These are phyloP conservation scores for Urtica urens DNA, from an alignment of 306 rosid species.

Conservation along the genomic window DNA sequence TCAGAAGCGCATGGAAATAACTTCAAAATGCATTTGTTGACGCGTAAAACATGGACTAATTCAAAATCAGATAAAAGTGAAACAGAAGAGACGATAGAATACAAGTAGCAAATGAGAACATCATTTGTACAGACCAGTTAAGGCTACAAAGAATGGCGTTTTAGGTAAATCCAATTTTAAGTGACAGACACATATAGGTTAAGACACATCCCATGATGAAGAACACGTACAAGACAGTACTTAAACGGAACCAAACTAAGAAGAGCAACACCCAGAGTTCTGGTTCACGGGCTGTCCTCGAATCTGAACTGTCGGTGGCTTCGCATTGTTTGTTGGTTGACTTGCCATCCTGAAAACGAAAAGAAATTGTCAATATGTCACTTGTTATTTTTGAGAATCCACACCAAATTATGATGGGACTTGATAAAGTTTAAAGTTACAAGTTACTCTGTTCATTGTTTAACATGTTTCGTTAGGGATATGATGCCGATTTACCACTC, in stretches of 20 bases:
- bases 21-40: too few species aligned
- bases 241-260: too few species aligned
- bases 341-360: conserved; percentile 45
- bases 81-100: conserved; percentile 10
- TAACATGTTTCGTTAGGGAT: too few species aligned
- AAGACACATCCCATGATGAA: too few species aligned
- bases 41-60: conserved; percentile 8
- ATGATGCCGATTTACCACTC: too few species aligned
- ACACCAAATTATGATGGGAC: too few species aligned
- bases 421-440: too few species aligned
- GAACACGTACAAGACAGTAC: too few species aligned
- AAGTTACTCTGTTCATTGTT: too few species aligned
- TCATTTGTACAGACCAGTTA: conserved; percentile 28
- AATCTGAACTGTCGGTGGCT: conserved; percentile 46
- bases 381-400: too few species aligned
- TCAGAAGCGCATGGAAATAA: too few species aligned
- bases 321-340: conserved; percentile 40
- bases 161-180: conserved; percentile 7
- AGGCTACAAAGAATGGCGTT: conserved; percentile 29
- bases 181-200: conserved; percentile 7
- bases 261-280: conserved; percentile 54
- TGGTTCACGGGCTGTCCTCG: conserved; percentile 48
- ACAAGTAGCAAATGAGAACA: conserved; percentile 5
- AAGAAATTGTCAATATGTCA: too few species aligned
- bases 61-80: conserved; percentile 4